Evolutionary conservation across 176 grass and related monocot species (phyloP), one percentile per base, ranked within the genome.

Genomic region (Aechmea fasciata): DNA sequence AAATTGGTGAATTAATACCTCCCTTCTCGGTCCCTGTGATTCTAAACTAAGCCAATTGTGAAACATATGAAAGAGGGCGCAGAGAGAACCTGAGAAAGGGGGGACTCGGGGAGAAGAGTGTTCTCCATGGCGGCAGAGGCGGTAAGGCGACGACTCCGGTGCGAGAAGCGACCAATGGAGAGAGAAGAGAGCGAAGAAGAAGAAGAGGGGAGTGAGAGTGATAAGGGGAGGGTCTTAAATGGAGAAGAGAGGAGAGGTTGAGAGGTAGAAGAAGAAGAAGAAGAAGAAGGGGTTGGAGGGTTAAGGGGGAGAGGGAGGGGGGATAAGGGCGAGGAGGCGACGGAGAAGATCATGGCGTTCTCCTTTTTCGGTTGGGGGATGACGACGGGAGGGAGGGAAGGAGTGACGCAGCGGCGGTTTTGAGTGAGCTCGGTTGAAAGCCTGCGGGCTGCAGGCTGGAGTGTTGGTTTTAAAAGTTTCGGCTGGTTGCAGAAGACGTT

Each of bases 21-120:
- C 7, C 20, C 20, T 61, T 22, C 1, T 61, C n/a, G 15, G 10
- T 61, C 20, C 55, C 15, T 22, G 52, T 18, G 18, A 18, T 5
- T 41, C 33, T 41, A 41, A 57, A 10, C 52, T 59, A 57, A 72
- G 3, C 10, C 50, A 33, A 12, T 13, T 25, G 50, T 10, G 69
- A n/a, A 22, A 14, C 22, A 20, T 4, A 20, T 57, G n/a, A 9
- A 12, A 49, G 18, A n/a, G 11, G 48, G 7, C 2, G 62, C 3
- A 70, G 13, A 50, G 57, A 33, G 14, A 52, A 84, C 82, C 82
- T 65, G 71, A 75, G 71, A 48, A 29, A 52, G 20, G 49, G 11
- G 29, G 18, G 6, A 7, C 13, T 75, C 65, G 52, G 41, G 9
- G 54, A 24, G 11, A 54, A 55, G 48, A 50, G 52, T 28, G 49